Conservation (phyloP, 805 yeast genomes). For the Yamadazyma philogaea region DNA sequence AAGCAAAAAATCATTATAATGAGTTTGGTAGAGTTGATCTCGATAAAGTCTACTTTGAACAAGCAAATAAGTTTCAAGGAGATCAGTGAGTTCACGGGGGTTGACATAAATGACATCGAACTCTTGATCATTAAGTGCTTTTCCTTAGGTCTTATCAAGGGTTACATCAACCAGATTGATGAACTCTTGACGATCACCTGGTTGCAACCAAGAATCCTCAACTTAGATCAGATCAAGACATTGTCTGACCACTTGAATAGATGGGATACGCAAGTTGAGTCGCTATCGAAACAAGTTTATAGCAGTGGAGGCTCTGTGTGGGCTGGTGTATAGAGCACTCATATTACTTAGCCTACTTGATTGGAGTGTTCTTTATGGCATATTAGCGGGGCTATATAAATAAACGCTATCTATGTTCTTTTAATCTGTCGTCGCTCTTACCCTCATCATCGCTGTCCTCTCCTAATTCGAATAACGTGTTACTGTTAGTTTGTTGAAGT, state of each 20-base stretch:
- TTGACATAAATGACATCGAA: constrained; percentile 75
- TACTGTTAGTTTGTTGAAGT: constrained; percentile 18
- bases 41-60: constrained; percentile 67
- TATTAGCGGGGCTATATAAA: neutral
- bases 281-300: constrained; percentile 45
- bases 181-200: constrained; percentile 78
- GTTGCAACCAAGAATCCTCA: constrained; percentile 95
- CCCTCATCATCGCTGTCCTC: constrained; percentile 36
- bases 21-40: constrained; percentile 85
- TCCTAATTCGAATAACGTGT: constrained; percentile 41
- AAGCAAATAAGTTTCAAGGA: constrained; percentile 71
- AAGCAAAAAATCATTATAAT: constrained; percentile 89
- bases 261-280: constrained; percentile 77
- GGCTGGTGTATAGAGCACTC: constrained; percentile 27
- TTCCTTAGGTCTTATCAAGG: constrained; percentile 76
- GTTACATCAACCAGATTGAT: constrained; percentile 86
- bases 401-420: neutral
- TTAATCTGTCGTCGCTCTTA: constrained; percentile 21
- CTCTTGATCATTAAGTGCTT: constrained; percentile 88
- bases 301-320: constrained; percentile 40
- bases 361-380: neutral
- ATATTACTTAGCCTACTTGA: neutral
- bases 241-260: constrained; percentile 69
- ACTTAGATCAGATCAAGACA: constrained; percentile 68
- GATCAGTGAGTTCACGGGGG: constrained; percentile 65